Base-by-base conservation (phyloP, 2,329 filamentous ascomycete genomes). In the Colletotrichum liaoningense region DNA sequence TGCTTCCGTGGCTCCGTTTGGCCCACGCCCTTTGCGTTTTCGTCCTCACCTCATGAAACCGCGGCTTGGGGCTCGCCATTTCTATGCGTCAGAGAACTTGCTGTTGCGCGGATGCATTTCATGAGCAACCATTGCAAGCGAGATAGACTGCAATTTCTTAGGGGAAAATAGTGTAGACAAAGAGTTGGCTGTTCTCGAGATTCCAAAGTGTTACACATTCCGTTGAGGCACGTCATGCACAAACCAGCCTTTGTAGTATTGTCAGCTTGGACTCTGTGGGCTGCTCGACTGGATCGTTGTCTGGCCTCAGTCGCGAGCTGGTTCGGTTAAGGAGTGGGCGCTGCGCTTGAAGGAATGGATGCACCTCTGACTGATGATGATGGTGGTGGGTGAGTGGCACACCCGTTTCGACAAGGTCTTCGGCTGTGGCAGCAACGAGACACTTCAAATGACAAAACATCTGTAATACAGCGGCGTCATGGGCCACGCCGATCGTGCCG, bases 381-480 rank as follows among this genome's bases (percentile, higher is more conserved):
- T 62, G 70, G 57, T 49, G 60, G 54, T 60, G 70, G 42, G 66
- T 56, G 66, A 65, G 67, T 69, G 66, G 59, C 64, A 72, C 55
- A 57, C 56, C 46, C 35, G 70, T 70, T 73, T 73, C 70, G 66
- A 70, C 66, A 72, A 56, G 59, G 69, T 69, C 66, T 69, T 58
- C 59, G 28, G 58, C 65, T 38, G 49, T 63, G 52, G 38, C 52
- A 63, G 52, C 64, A 24, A 54, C 65, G 54, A 64, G 42, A 30
- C 58, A 58, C 9, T 42, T 52, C 59, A 30, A 35, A 33, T 63
- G 62, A 55, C 49, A 42, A 63, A 69, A 59, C 52, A 42, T 72
- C 55, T 66, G 66, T 63, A 69, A 63, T 60, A 72, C 69, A 49
- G 42, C 42, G 35, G 65, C 69, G 58, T 69, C 70, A 73, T 72